Percentiles rank a stretch among this genome's conserved stretches.
Evolutionary conservation across 2,329 filamentous ascomycete genomes (phyloP).

Genomic region (Coleophoma crateriformis): DNA sequence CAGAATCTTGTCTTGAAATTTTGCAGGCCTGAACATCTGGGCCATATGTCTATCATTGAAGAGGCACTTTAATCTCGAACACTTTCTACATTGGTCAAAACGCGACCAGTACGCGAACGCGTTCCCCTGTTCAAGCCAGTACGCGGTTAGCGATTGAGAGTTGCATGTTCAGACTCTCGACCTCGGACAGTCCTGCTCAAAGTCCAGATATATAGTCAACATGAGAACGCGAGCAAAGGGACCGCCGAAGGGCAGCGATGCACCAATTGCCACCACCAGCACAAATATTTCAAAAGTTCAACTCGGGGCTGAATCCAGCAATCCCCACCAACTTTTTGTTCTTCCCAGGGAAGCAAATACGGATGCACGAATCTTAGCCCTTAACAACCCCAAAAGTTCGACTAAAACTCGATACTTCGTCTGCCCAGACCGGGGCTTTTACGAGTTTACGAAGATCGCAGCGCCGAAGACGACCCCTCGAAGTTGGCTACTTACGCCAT

Average conservation of each 20-base stretch:
- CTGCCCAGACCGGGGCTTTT: conserved; percentile 56
- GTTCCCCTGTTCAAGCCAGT: too few relatives aligned
- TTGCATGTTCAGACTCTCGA: too few relatives aligned
- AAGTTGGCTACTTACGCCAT: conserved; percentile 51
- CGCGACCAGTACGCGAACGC: too few relatives aligned
- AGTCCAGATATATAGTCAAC: background rate
- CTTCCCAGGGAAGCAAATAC: conserved; percentile 48
- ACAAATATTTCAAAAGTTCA: conserved; percentile 22
- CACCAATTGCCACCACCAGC: conserved; percentile 14
- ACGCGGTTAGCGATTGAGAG: too few relatives aligned
- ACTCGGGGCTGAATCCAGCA: conserved; percentile 26
- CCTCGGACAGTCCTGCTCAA: too few relatives aligned
- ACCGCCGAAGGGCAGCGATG: conserved; percentile 15
- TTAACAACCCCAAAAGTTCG: conserved; percentile 52
- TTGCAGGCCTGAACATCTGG: too few relatives aligned
- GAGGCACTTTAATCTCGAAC: too few relatives aligned
- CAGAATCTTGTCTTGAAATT: too few relatives aligned
- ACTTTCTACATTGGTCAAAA: too few relatives aligned
- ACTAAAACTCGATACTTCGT: conserved; percentile 54
- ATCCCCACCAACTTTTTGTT: conserved; percentile 52
- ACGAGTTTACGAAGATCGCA: conserved; percentile 57
- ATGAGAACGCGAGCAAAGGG: conserved; percentile 23
- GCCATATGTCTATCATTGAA: too few relatives aligned
- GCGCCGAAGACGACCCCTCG: conserved; percentile 47
- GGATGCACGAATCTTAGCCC: conserved; percentile 52